A percentile compares a stretch with the other conserved stretches of the same genome.
Conservation (phyloP, 1,284 basidiomycete species). For the Lignosus rhinocerotis region DNA sequence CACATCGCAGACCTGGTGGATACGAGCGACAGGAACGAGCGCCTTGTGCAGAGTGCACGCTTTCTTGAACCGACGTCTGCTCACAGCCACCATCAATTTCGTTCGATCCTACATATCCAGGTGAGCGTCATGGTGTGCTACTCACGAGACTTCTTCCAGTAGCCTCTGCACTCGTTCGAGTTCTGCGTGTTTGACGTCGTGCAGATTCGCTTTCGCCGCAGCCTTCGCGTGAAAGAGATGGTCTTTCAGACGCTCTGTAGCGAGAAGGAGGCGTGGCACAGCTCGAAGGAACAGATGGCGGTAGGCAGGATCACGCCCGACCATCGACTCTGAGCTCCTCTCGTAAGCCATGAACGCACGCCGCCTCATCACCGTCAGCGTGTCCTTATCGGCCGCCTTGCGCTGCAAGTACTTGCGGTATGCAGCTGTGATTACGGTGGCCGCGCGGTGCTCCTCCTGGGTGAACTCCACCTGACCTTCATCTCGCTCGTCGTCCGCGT, state of each 20-base stretch:
- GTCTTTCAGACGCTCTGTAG: constrained; percentile 38
- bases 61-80: constrained; percentile 2
- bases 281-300: constrained; percentile 48
- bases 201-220: constrained; percentile 35
- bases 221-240: constrained; percentile 33
- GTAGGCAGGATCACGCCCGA: constrained; percentile 38
- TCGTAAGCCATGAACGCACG: constrained; percentile 30
- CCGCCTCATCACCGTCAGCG: constrained; percentile 3
- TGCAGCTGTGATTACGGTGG: constrained; percentile 28
- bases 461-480: constrained; percentile 23
- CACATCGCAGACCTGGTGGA: background rate
- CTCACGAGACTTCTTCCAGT: constrained; percentile 13
- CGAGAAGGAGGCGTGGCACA: constrained; percentile 48
- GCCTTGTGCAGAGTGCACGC: constrained; percentile 4
- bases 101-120: too few relatives aligned
- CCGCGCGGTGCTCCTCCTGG: constrained; percentile 33
- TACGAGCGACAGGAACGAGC: background rate
- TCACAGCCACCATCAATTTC: background rate
- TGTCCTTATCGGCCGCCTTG: constrained; percentile 3
- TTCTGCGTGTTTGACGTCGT: constrained; percentile 29
- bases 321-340: constrained; percentile 29
- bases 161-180: constrained; percentile 36
- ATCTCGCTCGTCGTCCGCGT: background rate
- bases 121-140: background rate
- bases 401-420: constrained; percentile 34